A percentile compares a stretch with the other conserved stretches of the same genome.
These are phyloP conservation scores for Knoxdaviesia capensis DNA, from an alignment of 2,329 filamentous ascomycete genomes.

Conservation along the genomic window DNA sequence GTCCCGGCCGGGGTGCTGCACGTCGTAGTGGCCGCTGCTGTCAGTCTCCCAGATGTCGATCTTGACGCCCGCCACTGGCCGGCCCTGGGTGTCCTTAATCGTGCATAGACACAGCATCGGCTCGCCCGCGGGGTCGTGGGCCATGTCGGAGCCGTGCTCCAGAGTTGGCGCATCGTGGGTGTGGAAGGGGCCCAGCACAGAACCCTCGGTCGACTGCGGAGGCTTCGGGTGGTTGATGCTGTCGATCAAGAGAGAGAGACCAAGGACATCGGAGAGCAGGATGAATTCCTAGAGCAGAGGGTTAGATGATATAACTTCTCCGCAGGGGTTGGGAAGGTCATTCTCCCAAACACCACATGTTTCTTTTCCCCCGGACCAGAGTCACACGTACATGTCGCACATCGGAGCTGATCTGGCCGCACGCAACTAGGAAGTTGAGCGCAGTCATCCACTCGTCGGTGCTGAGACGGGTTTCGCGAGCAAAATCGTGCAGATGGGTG, in stretches of 20 bases:
- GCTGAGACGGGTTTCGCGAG: conserved; percentile 51
- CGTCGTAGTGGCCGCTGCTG: conserved; percentile 53
- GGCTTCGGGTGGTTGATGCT: conserved; percentile 62
- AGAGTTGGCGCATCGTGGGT: conserved; percentile 44
- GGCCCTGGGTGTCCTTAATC: conserved; percentile 38
- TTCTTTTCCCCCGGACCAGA: not conserved
- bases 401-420: conserved; percentile 48
- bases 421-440: conserved; percentile 44
- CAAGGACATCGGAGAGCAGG: conserved; percentile 53
- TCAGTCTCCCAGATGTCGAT: conserved; percentile 71
- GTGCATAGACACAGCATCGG: conserved; percentile 48
- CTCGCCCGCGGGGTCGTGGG: conserved; percentile 42
- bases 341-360: not conserved
- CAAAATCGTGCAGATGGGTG: conserved; percentile 56
- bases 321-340: not conserved
- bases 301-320: not conserved
- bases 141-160: conserved; percentile 34
- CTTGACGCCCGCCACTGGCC: conserved; percentile 39
- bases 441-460: conserved; percentile 56
- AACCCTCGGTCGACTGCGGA: conserved; percentile 45
- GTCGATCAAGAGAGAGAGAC: conserved; percentile 56
- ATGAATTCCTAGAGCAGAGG: conserved; percentile 40
- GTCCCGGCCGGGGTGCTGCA: conserved; percentile 41
- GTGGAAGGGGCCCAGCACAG: conserved; percentile 66
- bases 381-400: conserved; percentile 35